Percentiles rank a stretch among this genome's conserved stretches.
phyloP scores from a whole-genome alignment of 805 yeast genomes.

The Candida namnaoensis region DNA sequence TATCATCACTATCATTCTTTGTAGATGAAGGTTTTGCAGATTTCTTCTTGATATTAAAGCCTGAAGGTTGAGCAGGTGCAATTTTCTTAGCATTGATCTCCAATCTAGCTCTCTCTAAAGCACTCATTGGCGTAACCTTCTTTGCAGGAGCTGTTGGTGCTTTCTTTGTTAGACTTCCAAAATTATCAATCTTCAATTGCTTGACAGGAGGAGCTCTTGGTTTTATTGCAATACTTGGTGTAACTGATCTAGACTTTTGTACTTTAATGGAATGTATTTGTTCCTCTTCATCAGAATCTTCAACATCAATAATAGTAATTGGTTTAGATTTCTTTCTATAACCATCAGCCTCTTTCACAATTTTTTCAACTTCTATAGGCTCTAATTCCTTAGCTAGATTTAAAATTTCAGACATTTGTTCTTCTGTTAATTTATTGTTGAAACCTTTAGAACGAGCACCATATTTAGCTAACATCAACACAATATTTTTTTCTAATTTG shows the following conservation, averaged over 20 bases:
- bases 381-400: slow-evolving; percentile 52
- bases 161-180: slow-evolving; percentile 24
- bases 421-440: slow-evolving; percentile 60
- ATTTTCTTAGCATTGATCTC: slow-evolving; percentile 20
- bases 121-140: slow-evolving; percentile 20
- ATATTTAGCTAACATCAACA: slow-evolving; percentile 50
- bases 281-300: slow-evolving; percentile 2
- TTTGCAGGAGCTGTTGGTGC: slow-evolving; percentile 17
- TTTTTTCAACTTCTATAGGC: slow-evolving; percentile 40
- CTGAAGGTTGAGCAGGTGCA: slow-evolving; percentile 42
- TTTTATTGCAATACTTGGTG: too few species aligned
- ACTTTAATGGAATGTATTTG: not conserved
- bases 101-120: slow-evolving; percentile 28
- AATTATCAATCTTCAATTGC: slow-evolving; percentile 28
- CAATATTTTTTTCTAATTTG: slow-evolving; percentile 40
- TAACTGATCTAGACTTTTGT: too few species aligned
- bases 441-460: slow-evolving; percentile 59
- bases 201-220: not conserved
- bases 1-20: slow-evolving; percentile 1
- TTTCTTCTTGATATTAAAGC: slow-evolving; percentile 32
- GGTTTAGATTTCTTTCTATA: slow-evolving; percentile 14
- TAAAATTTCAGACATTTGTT: slow-evolving; percentile 58
- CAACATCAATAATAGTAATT: not conserved
- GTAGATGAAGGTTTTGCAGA: slow-evolving; percentile 8
- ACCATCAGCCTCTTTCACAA: slow-evolving; percentile 33